Evolutionary conservation across 78 protist genomes (phyloP).

Genomic region (Acrasis kona): DNA sequence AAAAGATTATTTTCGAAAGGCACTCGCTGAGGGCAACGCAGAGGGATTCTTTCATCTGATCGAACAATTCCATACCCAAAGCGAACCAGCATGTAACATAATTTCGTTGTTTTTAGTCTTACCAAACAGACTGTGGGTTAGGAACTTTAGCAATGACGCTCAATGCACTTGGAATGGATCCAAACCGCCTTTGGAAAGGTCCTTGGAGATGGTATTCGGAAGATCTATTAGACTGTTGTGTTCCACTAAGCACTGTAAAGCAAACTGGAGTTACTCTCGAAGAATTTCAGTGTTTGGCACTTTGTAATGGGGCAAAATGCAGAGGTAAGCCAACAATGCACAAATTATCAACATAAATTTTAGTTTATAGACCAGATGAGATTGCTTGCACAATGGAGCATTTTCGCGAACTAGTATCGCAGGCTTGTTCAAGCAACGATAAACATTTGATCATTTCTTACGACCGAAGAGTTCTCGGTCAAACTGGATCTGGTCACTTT

Average conservation of each 20-base stretch:
- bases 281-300: slow-evolving; percentile 14
- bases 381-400: too few relatives aligned
- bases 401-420: too few relatives aligned
- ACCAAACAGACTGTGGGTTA: slow-evolving; percentile 25
- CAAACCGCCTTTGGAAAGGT: neutral
- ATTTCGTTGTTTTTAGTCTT: too few relatives aligned
- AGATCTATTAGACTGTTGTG: neutral
- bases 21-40: neutral
- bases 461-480: slow-evolving; percentile 12
- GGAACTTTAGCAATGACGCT: slow-evolving; percentile 19
- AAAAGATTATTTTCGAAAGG: neutral
- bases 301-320: slow-evolving; percentile 23
- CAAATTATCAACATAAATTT: too few relatives aligned
- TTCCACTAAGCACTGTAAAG: neutral
- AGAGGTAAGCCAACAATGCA: too few relatives aligned
- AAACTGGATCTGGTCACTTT: slow-evolving; percentile 41
- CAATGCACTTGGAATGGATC: slow-evolving; percentile 16
- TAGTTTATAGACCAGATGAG: too few relatives aligned
- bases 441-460: slow-evolving; percentile 11
- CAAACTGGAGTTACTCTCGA: slow-evolving; percentile 15
- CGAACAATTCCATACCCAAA: slow-evolving; percentile 19
- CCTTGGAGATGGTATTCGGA: slow-evolving; percentile 3
- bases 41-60: slow-evolving; percentile 18
- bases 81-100: slow-evolving; percentile 30
- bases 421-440: neutral